phyloP scores from a whole-genome alignment of 495 filamentous ascomycete species.

The Aspergillus asperescens region DNA sequence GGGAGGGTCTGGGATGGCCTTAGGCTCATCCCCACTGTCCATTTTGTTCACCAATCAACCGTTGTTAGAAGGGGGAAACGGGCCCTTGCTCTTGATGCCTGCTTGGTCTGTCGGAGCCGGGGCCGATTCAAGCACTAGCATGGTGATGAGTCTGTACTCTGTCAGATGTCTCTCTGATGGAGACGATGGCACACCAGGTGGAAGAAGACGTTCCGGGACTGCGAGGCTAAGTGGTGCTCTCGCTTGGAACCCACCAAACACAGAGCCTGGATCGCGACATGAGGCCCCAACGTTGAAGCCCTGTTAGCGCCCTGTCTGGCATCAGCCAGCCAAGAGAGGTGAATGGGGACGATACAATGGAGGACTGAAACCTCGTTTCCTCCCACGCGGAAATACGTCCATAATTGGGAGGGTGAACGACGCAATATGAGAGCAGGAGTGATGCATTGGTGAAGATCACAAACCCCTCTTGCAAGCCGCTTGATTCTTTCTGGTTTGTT shows the following conservation, averaged over 20 bases:
- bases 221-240: slow-evolving; percentile 20
- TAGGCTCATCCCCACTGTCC: slow-evolving; percentile 15
- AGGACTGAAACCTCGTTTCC: slow-evolving; percentile 1
- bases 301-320: slow-evolving; percentile 20
- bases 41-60: slow-evolving; percentile 18
- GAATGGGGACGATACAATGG: slow-evolving; percentile 6
- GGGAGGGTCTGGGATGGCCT: slow-evolving; percentile 17
- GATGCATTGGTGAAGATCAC: neutral
- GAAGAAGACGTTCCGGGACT: slow-evolving; percentile 21
- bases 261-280: slow-evolving; percentile 19
- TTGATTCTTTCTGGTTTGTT: neutral
- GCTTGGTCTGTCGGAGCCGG: slow-evolving; percentile 11
- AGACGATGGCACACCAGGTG: slow-evolving; percentile 21
- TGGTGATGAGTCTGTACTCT: slow-evolving; percentile 3
- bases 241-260: slow-evolving; percentile 26
- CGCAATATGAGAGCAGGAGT: neutral
- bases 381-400: neutral
- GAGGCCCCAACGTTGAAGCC: slow-evolving; percentile 14
- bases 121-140: slow-evolving; percentile 16
- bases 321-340: slow-evolving; percentile 15
- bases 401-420: neutral
- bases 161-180: slow-evolving; percentile 9
- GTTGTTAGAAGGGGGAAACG: slow-evolving; percentile 17
- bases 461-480: neutral
- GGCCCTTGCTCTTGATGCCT: slow-evolving; percentile 25